Base-by-base conservation (phyloP, 192 early-diverging fungal species). In the Backusella psychrophila region DNA sequence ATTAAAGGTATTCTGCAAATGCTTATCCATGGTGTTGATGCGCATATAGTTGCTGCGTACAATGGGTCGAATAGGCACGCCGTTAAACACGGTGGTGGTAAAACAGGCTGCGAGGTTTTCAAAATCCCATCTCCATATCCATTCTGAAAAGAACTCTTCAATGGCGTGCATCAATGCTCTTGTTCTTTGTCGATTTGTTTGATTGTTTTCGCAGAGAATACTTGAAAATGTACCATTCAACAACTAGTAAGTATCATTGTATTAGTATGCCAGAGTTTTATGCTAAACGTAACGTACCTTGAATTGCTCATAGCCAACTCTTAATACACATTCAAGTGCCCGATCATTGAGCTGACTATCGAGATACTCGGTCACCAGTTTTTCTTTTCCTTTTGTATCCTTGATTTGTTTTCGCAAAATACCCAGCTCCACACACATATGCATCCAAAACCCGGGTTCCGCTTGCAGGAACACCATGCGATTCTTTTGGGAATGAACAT, bases 401-500 rank as follows among this genome's bases (percentile, higher is more conserved):
- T 86, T 88, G 31, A 84, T 72, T 78, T 88, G 71, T 65, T 77
- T 38, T 69, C 81, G 14, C 71, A 71, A 39, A 19, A 79, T 73
- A 15, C 52, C 79, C 31, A 75, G 49, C 11, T 76, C 73, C 31
- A 82, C 78, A 65, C 83, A 88, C 88, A 91, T 78, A 72, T 89
- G 85, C 39, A 91, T 77, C 90, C 90, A 91, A 72, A 86, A 91
- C 29, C 85, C 85, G 19, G 85, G 85, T 75, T 91, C 90, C 0
- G 87, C 81, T 67, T 89, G 83, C 15, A 80, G 77, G 83, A 91
- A 87, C 19, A 85, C 83, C 21, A 91, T 73, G 29, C 88, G 78
- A 65, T 88, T 86, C 76, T 88, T 89, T 75, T 91, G 90, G 9
- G 88, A 83, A 65, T 91, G 90, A 7, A 89, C 90, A 75, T 85